These are phyloP conservation scores for Chenopodium formosanum DNA, from an alignment of 148 eudicot species.

Conservation along the genomic window DNA sequence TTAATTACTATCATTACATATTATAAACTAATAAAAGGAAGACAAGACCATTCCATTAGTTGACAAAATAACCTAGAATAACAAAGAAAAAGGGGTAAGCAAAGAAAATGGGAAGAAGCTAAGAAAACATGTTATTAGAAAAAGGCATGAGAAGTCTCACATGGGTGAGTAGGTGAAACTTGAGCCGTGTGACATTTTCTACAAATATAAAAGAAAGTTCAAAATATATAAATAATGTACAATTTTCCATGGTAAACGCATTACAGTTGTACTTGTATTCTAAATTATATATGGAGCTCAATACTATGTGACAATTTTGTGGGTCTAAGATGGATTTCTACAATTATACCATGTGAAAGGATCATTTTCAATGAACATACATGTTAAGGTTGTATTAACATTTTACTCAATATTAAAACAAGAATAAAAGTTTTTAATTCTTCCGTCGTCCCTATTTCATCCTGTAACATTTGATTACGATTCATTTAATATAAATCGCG, in stretches of 20 bases:
- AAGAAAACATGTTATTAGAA: background rate
- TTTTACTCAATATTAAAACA: too few species aligned
- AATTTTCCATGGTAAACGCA: background rate
- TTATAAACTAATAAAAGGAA: too few species aligned
- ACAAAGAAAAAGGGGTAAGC: background rate
- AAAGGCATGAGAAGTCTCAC: conserved; percentile 11
- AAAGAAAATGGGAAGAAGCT: background rate
- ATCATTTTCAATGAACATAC: conserved; percentile 1
- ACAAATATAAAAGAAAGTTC: background rate
- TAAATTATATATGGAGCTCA: background rate
- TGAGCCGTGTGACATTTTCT: background rate
- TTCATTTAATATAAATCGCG: too few species aligned
- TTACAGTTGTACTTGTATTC: background rate
- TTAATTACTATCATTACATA: background rate
- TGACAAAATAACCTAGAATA: background rate
- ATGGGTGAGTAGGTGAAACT: conserved; percentile 15
- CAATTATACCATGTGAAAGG: background rate
- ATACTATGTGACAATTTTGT: background rate
- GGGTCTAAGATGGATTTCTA: background rate
- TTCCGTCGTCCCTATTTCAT: too few species aligned
- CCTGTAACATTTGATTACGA: too few species aligned
- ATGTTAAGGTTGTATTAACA: background rate
- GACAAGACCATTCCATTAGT: background rate
- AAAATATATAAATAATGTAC: background rate
- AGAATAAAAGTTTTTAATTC: too few species aligned